Evolutionary conservation across 2,329 filamentous ascomycete species (phyloP), one percentile per base, ranked within the genome.

Genomic region (Trichoderma aggressivum): DNA sequence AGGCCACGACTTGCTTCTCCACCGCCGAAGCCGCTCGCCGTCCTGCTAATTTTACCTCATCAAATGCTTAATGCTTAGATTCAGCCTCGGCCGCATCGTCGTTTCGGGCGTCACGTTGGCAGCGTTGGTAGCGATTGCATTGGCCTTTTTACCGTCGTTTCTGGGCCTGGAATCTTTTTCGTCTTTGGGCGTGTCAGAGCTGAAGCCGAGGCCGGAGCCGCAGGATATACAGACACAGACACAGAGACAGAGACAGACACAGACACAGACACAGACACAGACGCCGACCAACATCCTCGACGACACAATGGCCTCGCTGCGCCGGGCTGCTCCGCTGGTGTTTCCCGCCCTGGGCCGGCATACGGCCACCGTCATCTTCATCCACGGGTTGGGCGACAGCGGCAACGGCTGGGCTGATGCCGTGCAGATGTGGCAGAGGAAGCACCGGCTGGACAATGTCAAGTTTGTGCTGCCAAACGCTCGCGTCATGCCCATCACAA

Each of bases 391-490:
- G 50, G 96, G 96, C 74, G 96, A 98, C 80, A 91, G 86, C 34
- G 92, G 92, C 56, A 85, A 88, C 75, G 92, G 92, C 75, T 95
- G 93, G 94, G 87, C 92, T 58, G 90, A 89, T 71, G 88, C 96
- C 24, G 94, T 96, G 36, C 91, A 97, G 84, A 94, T 95, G 81
- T 98, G 92, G 91, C 90, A 94, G 70, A 87, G 91, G 39, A 88
- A 92, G 65, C 88, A 90, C 80, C 91, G 91, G 78, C 93, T 98
- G 74, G 89, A 94, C 71, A 92, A 98, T 82, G 93, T 97, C 80
- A 92, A 95, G 79, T 98, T 98, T 81, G 89, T 99, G 78, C 91
- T 99, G 81, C 96, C 96, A 18, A 93, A 97, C 83, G 96, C 96
- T 32, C 94, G 95, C 6, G 83, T 82, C 47, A 96, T 97, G 68